Conservation (phyloP, 108 stramenopile species). For the Cyclotella distinguenda region DNA sequence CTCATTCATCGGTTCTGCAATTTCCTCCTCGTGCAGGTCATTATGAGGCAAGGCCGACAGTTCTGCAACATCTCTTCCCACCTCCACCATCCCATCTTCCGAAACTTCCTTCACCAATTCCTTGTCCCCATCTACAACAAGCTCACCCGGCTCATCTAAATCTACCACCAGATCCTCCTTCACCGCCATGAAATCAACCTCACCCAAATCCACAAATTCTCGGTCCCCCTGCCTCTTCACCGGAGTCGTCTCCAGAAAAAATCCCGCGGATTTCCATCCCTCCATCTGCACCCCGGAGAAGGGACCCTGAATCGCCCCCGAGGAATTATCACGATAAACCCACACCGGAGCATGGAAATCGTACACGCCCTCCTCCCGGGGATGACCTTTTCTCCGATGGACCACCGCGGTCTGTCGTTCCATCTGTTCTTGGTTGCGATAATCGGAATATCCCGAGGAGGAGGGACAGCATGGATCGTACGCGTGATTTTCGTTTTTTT, state of each 20-base stretch:
- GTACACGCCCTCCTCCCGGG: background rate
- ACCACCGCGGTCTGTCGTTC: constrained; percentile 34
- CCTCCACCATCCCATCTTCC: constrained; percentile 16
- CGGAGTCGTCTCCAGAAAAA: constrained; percentile 42
- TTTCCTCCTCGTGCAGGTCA: constrained; percentile 25
- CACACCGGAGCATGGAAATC: constrained; percentile 47
- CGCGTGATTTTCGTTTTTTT: constrained; percentile 31
- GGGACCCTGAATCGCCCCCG: constrained; percentile 72
- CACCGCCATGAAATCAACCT: constrained; percentile 28
- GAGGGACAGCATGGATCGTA: constrained; percentile 49
- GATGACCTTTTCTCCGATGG: constrained; percentile 4
- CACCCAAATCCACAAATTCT: constrained; percentile 27
- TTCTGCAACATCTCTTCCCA: too few species aligned
- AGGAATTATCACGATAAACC: constrained; percentile 66
- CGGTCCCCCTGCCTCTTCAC: constrained; percentile 21
- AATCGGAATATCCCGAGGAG: constrained; percentile 45
- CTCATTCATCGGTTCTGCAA: background rate
- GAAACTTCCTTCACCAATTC: too few species aligned
- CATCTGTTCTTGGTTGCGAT: constrained; percentile 45
- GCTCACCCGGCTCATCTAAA: too few species aligned
- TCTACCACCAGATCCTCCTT: background rate
- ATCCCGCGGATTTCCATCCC: constrained; percentile 71
- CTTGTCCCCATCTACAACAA: constrained; percentile 2
- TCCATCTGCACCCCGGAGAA: constrained; percentile 52
- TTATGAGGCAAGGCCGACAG: too few species aligned